phyloP scores from a whole-genome alignment of 305 asterid genomes.

The Petunia hybrid region DNA sequence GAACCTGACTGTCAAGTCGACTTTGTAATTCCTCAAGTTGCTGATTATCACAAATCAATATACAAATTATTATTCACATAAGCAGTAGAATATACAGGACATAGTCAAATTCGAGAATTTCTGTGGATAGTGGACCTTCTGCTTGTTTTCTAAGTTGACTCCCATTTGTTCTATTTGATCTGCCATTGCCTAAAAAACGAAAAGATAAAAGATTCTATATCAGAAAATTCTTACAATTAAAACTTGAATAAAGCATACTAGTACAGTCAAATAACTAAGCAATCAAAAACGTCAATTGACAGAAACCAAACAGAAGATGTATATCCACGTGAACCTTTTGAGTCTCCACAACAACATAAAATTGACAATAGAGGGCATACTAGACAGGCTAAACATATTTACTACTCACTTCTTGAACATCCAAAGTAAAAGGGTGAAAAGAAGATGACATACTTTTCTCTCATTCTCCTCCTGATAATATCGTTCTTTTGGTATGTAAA shows the following conservation, averaged over 20 bases:
- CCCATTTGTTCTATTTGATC: constrained; percentile 88
- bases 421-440: not conserved
- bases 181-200: constrained; percentile 66
- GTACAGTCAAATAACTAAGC: not conserved
- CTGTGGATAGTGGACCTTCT: constrained; percentile 56
- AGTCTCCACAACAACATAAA: constrained; percentile 5
- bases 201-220: not conserved
- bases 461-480: constrained; percentile 82
- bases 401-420: not conserved
- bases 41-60: constrained; percentile 47
- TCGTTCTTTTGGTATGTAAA: constrained; percentile 80
- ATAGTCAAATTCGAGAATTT: not conserved
- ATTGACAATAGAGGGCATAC: not conserved
- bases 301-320: not conserved
- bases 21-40: constrained; percentile 64
- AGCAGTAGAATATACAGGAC: no score
- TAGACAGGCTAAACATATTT: not conserved
- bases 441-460: constrained; percentile 54
- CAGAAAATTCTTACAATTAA: constrained; percentile 5
- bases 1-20: constrained; percentile 58
- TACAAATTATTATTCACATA: not conserved
- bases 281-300: no score
- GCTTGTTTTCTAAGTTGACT: constrained; percentile 61
- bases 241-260: not conserved
- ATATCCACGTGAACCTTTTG: no score